A percentile compares a stretch with the other conserved stretches of the same genome.
Conservation (phyloP, 2,329 filamentous ascomycete species). For the Exophiala bonariae region DNA sequence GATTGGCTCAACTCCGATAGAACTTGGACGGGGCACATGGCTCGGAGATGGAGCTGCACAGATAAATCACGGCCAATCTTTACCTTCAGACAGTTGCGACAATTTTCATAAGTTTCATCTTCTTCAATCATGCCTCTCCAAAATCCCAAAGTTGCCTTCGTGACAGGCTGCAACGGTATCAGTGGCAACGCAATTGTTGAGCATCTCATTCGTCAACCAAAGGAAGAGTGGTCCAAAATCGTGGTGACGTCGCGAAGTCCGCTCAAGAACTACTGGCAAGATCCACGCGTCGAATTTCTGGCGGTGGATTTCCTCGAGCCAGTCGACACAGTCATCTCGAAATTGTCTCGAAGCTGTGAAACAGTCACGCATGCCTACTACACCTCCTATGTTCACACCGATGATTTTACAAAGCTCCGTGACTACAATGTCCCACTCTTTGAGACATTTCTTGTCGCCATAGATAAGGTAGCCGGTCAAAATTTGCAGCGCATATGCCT, state of each 20-base stretch:
- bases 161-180: slow-evolving; percentile 38
- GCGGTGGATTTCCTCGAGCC: slow-evolving; percentile 33
- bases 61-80: no score
- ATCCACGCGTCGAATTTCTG: slow-evolving; percentile 34
- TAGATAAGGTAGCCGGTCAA: slow-evolving; percentile 26
- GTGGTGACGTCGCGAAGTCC: slow-evolving; percentile 33
- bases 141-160: slow-evolving; percentile 32
- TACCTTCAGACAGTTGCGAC: no score
- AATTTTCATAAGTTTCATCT: no score
- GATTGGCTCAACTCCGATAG: no score
- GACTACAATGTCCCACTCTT: slow-evolving; percentile 34
- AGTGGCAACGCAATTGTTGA: slow-evolving; percentile 37
- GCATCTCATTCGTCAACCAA: slow-evolving; percentile 30
- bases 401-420: slow-evolving; percentile 31
- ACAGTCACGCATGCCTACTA: slow-evolving; percentile 38
- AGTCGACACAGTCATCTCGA: slow-evolving; percentile 20
- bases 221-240: slow-evolving; percentile 26
- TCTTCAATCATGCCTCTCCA: no score
- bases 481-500: slow-evolving; percentile 30
- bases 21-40: no score
- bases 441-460: slow-evolving; percentile 34
- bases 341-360: slow-evolving; percentile 25
- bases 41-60: no score
- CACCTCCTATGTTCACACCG: slow-evolving; percentile 35
- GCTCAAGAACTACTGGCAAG: slow-evolving; percentile 25